Percentiles rank a stretch among this genome's conserved stretches.
phyloP scores from a whole-genome alignment of 192 early-diverging fungal genomes.

The Gonapodya sp. region DNA sequence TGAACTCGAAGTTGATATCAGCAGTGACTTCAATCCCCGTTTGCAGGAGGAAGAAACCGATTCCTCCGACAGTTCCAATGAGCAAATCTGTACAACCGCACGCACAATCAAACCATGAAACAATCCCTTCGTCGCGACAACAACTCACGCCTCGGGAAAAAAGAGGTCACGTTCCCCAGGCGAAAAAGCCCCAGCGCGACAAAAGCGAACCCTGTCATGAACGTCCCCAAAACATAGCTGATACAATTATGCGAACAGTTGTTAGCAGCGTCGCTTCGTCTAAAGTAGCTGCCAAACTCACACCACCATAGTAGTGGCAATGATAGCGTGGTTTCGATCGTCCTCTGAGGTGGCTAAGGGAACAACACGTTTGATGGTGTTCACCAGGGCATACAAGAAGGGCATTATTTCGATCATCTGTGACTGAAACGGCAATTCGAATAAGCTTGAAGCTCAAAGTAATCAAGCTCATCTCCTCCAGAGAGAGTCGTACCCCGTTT shows the following conservation, averaged over 20 bases:
- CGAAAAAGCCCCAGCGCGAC: slow-evolving; percentile 72
- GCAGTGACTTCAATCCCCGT: slow-evolving; percentile 87
- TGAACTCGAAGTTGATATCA: slow-evolving; percentile 48
- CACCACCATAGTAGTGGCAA: slow-evolving; percentile 74
- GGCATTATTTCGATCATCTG: slow-evolving; percentile 79
- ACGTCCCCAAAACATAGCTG: slow-evolving; percentile 74
- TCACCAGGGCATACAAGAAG: slow-evolving; percentile 72
- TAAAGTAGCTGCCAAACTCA: not conserved
- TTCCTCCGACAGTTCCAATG: slow-evolving; percentile 42
- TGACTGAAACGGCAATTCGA: no score
- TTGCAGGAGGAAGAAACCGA: slow-evolving; percentile 86
- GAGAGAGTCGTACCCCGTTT: no score
- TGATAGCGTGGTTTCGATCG: slow-evolving; percentile 47
- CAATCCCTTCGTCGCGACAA: slow-evolving; percentile 46
- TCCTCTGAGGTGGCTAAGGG: slow-evolving; percentile 37
- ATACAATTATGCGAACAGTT: slow-evolving; percentile 14
- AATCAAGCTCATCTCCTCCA: no score
- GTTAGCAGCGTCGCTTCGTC: not conserved
- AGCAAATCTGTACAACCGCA: slow-evolving; percentile 6
- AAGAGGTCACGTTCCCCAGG: slow-evolving; percentile 61
- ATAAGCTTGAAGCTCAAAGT: no score
- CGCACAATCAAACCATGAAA: slow-evolving; percentile 18
- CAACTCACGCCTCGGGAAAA: slow-evolving; percentile 80
- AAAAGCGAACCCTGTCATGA: slow-evolving; percentile 84
- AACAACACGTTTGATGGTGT: slow-evolving; percentile 55